phyloP scores from a whole-genome alignment of 129 eudicot genomes.

The Pittosporum tobira region DNA sequence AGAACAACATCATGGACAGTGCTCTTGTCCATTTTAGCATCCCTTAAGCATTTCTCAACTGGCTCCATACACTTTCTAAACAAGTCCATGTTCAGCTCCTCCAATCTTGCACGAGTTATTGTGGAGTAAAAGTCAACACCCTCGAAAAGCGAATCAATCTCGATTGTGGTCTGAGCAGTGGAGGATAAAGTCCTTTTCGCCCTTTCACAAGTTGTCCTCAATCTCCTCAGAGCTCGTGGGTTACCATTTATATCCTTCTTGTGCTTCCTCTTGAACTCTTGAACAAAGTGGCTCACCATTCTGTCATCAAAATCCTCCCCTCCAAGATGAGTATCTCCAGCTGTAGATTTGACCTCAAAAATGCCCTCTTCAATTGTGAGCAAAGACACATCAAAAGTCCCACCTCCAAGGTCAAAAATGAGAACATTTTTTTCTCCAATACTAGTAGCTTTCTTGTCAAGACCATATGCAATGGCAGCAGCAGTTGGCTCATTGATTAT shows the following conservation, averaged over 20 bases:
- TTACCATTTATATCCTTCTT: conserved; percentile 48
- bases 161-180: conserved; percentile 53
- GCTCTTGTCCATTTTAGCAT: conserved; percentile 52
- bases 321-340: conserved; percentile 57
- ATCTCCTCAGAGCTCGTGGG: conserved; percentile 43
- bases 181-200: conserved; percentile 51
- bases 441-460: conserved; percentile 45
- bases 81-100: conserved; percentile 43
- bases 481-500: conserved; percentile 56
- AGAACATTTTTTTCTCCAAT: conserved; percentile 53
- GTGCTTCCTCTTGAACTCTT: conserved; percentile 51
- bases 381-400: conserved; percentile 50
- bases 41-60: conserved; percentile 48
- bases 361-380: conserved; percentile 51
- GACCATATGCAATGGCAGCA: conserved; percentile 57
- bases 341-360: conserved; percentile 54
- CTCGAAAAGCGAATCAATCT: conserved; percentile 40
- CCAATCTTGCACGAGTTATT: conserved; percentile 47
- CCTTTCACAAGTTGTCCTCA: conserved; percentile 50
- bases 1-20: conserved; percentile 44
- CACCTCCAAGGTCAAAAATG: conserved; percentile 53
- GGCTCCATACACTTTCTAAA: conserved; percentile 57
- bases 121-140: conserved; percentile 54
- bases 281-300: conserved; percentile 55
- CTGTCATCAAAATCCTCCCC: conserved; percentile 60